phyloP scores from a whole-genome alignment of 164 flowering plant genomes.

The Annona squamosa region DNA sequence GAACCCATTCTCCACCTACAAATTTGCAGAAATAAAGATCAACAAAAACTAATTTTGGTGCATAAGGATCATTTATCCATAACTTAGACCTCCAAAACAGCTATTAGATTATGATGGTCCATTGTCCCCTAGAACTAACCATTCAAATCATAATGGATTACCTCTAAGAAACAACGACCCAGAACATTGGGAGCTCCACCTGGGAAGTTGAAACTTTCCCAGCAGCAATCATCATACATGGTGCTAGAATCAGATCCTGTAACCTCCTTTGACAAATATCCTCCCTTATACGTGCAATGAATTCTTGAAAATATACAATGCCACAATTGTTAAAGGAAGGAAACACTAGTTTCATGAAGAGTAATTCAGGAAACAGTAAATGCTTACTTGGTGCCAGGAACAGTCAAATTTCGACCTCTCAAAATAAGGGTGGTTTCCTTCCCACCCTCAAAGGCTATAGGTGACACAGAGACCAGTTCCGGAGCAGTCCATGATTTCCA shows the following conservation, averaged over 20 bases:
- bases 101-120: background rate
- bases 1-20: conserved; percentile 80
- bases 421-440: conserved; percentile 48
- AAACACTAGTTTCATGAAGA: background rate
- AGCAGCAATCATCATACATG: conserved; percentile 40
- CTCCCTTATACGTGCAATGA: conserved; percentile 65
- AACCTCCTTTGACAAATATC: conserved; percentile 45
- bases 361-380: background rate
- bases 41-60: background rate
- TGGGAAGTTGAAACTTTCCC: conserved; percentile 36
- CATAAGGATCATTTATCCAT: background rate
- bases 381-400: conserved; percentile 65
- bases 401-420: conserved; percentile 57
- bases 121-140: background rate
- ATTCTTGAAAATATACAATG: conserved; percentile 37
- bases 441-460: conserved; percentile 77
- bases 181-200: conserved; percentile 30
- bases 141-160: conserved; percentile 12
- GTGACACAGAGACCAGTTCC: conserved; percentile 64
- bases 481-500: conserved; percentile 72
- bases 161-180: conserved; percentile 92
- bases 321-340: background rate
- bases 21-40: background rate
- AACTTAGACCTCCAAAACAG: background rate
- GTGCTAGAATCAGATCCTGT: conserved; percentile 24